Evolutionary conservation across 2,329 filamentous ascomycete species (phyloP).

Genomic region (Ampelomyces quisqualis): DNA sequence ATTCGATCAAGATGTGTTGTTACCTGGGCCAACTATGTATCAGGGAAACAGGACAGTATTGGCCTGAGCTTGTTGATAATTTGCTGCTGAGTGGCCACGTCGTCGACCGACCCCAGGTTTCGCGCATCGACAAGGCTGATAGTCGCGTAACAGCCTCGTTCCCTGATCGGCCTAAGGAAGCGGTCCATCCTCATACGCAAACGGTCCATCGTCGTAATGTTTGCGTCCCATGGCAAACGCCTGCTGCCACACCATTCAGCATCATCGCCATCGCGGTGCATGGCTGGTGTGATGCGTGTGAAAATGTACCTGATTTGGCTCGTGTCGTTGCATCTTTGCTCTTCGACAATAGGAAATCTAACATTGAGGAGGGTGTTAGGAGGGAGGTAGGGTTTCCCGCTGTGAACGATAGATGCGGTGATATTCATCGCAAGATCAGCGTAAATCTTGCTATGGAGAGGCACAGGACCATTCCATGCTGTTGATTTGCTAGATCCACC

Average conservation of each 20-base stretch:
- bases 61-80: constrained; percentile 32
- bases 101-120: constrained; percentile 61
- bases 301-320: constrained; percentile 65
- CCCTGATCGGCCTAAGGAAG: constrained; percentile 48
- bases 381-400: constrained; percentile 65
- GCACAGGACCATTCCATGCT: constrained; percentile 55
- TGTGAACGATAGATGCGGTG: constrained; percentile 56
- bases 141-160: constrained; percentile 57
- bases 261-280: constrained; percentile 48
- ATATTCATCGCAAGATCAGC: constrained; percentile 62
- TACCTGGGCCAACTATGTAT: too few species aligned
- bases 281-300: constrained; percentile 59
- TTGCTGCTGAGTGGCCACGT: constrained; percentile 37
- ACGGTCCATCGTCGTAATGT: too few species aligned
- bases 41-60: constrained; percentile 25
- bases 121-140: constrained; percentile 63
- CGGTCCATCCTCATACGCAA: too few species aligned
- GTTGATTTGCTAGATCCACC: constrained; percentile 54
- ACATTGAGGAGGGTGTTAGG: constrained; percentile 65
- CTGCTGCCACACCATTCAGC: constrained; percentile 57
- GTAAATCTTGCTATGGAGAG: constrained; percentile 61
- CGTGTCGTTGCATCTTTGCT: constrained; percentile 52
- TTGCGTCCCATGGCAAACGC: constrained; percentile 60
- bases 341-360: constrained; percentile 61
- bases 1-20: too few species aligned